Evolutionary conservation across 2,329 filamentous ascomycete genomes (phyloP).

Genomic region (Diaporthe australafricana): DNA sequence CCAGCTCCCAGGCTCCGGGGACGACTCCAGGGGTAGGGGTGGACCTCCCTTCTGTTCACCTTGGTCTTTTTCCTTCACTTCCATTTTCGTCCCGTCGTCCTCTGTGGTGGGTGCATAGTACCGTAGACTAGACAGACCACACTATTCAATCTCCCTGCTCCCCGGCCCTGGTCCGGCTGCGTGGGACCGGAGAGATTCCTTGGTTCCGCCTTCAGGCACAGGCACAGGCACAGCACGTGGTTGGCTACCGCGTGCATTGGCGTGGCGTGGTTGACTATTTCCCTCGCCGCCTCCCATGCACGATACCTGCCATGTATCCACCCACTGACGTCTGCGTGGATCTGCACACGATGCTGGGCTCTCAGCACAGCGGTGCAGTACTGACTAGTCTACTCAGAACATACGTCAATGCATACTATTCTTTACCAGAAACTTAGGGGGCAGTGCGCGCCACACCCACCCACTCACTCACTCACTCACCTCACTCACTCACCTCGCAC

Average conservation of each 20-base stretch:
- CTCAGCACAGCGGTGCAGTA: background rate
- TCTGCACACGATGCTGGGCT: background rate
- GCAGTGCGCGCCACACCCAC: too few relatives aligned
- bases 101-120: too few relatives aligned
- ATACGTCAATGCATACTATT: too few relatives aligned
- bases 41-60: too few relatives aligned
- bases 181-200: constrained; percentile 1
- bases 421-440: too few relatives aligned
- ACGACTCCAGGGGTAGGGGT: too few relatives aligned
- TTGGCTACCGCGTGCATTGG: constrained; percentile 16
- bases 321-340: constrained; percentile 18
- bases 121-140: background rate
- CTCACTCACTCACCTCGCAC: too few relatives aligned
- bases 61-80: too few relatives aligned
- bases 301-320: background rate
- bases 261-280: background rate
- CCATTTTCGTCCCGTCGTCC: too few relatives aligned
- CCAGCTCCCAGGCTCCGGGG: too few relatives aligned
- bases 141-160: background rate
- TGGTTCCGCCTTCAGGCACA: background rate
- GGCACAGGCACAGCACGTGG: constrained; percentile 15
- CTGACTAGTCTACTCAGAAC: too few relatives aligned
- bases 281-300: background rate
- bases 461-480: too few relatives aligned
- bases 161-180: background rate